Evolutionary conservation across 1,139 yeast species (phyloP), one percentile per base, ranked within the genome.

Genomic region (Neolecta irregularis): DNA sequence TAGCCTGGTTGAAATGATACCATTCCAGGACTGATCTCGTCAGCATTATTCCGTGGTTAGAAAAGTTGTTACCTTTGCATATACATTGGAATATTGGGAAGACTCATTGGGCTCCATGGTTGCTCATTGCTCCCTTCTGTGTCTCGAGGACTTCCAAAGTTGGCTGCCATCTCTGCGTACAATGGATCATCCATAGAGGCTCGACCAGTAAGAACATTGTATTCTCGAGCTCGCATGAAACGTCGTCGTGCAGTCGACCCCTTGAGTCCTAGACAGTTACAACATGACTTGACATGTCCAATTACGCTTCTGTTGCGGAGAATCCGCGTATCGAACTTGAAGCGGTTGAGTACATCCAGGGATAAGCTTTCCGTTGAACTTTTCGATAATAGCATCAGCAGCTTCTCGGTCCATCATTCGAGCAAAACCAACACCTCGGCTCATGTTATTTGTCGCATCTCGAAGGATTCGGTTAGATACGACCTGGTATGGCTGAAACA

Each of bases 381-480:
- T 38, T 6, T 33, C 26, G 13, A 46, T 44, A n/a, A 44, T 39
- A 13, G 34, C 41, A 25, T 44, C 48, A 5, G 49, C 49, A 11
- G 42, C 34, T 7, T 24, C 34, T n/a, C 49, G 36, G 12, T 34
- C 37, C 7, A 36, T 31, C 34, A 46, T 38, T 16, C 49, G 45
- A 24, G 49, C 49, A 34, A 46, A 46, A 8, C 49, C 49, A 15
- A 46, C 49, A 6, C 49, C 49, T 24, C 49, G 40, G 23, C 44
- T 44, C 23, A 41, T 33, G 11, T 46, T 46, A 26, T 41, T 36
- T 6, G 38, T 33, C 20, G 30, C 18, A 28, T 46, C 49, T 16
- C 49, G 33, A 18, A 46, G 39, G 6, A 46, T 46, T 26, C 48
- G 41, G 8, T 43, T 30, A 11, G 49, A 46, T 6, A 45, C 36